These are phyloP conservation scores for Seminavis robusta DNA, from an alignment of 108 stramenopile genomes.

Conservation along the genomic window DNA sequence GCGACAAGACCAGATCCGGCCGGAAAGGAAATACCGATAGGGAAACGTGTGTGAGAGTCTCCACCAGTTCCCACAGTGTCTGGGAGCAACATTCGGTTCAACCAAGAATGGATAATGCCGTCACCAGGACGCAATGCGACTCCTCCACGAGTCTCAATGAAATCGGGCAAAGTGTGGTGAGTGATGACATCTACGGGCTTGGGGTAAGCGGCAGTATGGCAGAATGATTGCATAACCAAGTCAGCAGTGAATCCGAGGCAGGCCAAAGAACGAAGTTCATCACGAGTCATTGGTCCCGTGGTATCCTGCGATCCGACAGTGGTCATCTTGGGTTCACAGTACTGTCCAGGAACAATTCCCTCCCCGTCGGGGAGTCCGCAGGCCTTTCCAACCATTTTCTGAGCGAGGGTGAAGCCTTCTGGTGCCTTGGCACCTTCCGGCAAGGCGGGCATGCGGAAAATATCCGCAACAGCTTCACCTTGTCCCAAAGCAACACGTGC, in stretches of 20 bases:
- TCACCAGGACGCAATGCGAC: constrained; percentile 94
- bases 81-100: constrained; percentile 95
- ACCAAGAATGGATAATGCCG: constrained; percentile 97
- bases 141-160: constrained; percentile 93
- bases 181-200: constrained; percentile 96
- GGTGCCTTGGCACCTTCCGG: constrained; percentile 53
- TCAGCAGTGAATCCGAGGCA: constrained; percentile 94
- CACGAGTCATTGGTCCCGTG: constrained; percentile 96
- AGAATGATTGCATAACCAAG: constrained; percentile 96
- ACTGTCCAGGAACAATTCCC: constrained; percentile 85
- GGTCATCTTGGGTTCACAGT: constrained; percentile 96
- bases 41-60: constrained; percentile 96
- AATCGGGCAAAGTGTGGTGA: constrained; percentile 95
- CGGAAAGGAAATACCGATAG: constrained; percentile 95
- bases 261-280: constrained; percentile 89
- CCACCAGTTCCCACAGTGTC: constrained; percentile 97
- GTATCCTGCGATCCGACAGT: constrained; percentile 96
- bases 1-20: constrained; percentile 94
- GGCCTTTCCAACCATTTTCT: constrained; percentile 95
- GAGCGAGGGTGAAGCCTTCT: constrained; percentile 89
- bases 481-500: constrained; percentile 82
- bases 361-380: constrained; percentile 69
- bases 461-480: constrained; percentile 64
- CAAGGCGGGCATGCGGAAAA: constrained; percentile 71
- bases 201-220: constrained; percentile 97